phyloP scores from a whole-genome alignment of 163 green algal species.

The Coccomyxa subellipsoidea region DNA sequence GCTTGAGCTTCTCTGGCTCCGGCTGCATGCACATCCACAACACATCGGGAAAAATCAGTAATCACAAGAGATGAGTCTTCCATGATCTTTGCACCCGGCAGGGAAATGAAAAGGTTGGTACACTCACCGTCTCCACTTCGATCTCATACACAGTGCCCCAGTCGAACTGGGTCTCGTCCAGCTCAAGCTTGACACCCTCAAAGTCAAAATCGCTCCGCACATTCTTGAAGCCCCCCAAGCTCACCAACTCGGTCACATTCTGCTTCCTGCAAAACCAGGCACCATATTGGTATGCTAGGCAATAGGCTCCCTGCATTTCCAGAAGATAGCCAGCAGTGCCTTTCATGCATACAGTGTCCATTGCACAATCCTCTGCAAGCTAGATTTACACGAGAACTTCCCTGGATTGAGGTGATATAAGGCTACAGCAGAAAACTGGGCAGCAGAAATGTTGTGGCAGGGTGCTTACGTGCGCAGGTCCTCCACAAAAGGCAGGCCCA shows the following conservation, averaged over 20 bases:
- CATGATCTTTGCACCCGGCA: neutral
- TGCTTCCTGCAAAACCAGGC: constrained; percentile 35
- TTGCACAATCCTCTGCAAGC: too few species aligned
- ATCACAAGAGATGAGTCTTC: neutral
- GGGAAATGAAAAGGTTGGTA: neutral
- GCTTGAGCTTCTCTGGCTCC: constrained; percentile 67
- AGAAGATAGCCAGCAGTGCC: neutral
- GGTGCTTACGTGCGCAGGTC: constrained; percentile 6
- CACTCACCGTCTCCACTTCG: constrained; percentile 81
- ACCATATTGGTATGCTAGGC: too few species aligned
- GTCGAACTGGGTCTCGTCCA: constrained; percentile 87
- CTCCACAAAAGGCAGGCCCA: constrained; percentile 24
- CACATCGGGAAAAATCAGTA: neutral
- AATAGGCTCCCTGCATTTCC: neutral
- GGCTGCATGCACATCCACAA: constrained; percentile 34
- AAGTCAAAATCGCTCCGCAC: constrained; percentile 66
- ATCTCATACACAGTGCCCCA: constrained; percentile 89
- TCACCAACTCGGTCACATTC: constrained; percentile 50
- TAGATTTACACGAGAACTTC: too few species aligned
- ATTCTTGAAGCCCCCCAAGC: constrained; percentile 89
- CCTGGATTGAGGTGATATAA: too few species aligned
- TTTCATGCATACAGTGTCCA: neutral
- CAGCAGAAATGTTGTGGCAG: neutral
- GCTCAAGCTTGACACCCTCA: constrained; percentile 79
- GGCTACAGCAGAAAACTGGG: neutral